Evolutionary conservation across 2,329 filamentous ascomycete genomes (phyloP).

Genomic region (Boeremia lycopersici): DNA sequence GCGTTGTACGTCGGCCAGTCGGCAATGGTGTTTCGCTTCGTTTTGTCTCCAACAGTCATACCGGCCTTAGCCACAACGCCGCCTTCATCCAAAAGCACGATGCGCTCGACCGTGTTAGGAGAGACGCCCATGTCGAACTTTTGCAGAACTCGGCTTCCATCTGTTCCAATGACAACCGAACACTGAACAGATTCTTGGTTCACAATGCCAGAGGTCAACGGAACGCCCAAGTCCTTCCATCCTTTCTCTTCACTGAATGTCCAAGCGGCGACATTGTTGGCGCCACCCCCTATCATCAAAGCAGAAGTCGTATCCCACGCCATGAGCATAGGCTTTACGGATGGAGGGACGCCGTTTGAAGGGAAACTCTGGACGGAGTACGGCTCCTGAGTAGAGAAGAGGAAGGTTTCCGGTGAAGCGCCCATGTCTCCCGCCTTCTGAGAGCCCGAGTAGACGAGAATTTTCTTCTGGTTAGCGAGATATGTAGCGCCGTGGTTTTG

Average conservation of each 20-base stretch:
- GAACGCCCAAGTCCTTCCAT: conserved; percentile 72
- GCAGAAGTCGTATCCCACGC: conserved; percentile 74
- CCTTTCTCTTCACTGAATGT: conserved; percentile 68
- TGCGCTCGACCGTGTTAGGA: conserved; percentile 76
- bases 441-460: conserved; percentile 81
- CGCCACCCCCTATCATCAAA: conserved; percentile 75
- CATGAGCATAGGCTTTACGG: conserved; percentile 72
- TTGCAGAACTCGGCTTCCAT: conserved; percentile 79
- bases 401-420: conserved; percentile 75
- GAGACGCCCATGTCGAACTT: conserved; percentile 76
- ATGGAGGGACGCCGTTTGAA: conserved; percentile 60
- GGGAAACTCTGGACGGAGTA: conserved; percentile 64
- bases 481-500: conserved; percentile 78
- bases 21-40: conserved; percentile 62
- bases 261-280: conserved; percentile 71
- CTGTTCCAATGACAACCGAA: conserved; percentile 70
- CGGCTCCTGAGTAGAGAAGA: conserved; percentile 69
- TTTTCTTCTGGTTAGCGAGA: conserved; percentile 69
- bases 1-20: conserved; percentile 82
- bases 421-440: conserved; percentile 61
- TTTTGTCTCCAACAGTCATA: conserved; percentile 53
- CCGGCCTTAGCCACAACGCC: conserved; percentile 59
- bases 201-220: conserved; percentile 65
- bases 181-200: conserved; percentile 66
- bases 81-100: conserved; percentile 67